Evolutionary conservation across 2,329 filamentous ascomycete genomes (phyloP), one percentile per base, ranked within the genome.

Genomic region (Proliferodiscus dingleyae): DNA sequence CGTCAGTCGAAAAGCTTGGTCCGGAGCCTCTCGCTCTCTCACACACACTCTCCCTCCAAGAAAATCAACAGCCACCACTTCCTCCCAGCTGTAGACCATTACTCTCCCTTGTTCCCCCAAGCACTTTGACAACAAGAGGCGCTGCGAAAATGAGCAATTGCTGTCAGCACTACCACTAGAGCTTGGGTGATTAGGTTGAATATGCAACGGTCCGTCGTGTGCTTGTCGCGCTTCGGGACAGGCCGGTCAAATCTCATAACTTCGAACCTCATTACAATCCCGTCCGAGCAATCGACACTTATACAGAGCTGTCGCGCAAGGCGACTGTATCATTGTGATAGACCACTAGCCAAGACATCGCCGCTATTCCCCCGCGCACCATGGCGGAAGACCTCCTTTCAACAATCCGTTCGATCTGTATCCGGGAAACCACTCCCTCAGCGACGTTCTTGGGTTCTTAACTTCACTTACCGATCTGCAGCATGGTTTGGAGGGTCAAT

Each of bases 401-500:
- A 10, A 36, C 51, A 52, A 34, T 50, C 34, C 24, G 37, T 45
- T 30, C 56, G 60, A 46, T 54, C 41, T 24, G 52, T 80, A 15
- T 81, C 77, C 0, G 77, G 77, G 19, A 73, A 68, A 56, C 72
- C 76, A 13, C 66, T 77, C 3, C 73, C 73, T 5, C 72, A 77
- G 54, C 56, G 64, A 39, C 67, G 67, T 37, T 78, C 74, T 13
- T 64, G 66, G 50, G 40, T 74, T 3, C 61, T 77, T 46, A 78
- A 75, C 60, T 81, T 86, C 59, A 65, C 80, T 37, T 88, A 87
- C 63, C 78, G 85, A 55, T 73, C 78, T 24, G 84, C 89, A 26
- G 81, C 85, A 2, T 78, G 78, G 58, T 67, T 88, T 18, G 93
- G 93, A 30, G 81, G 87, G 47, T 86, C 91, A 40, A 75, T 93